These are phyloP conservation scores for Silene conica DNA, from an alignment of 148 eudicot species.

Conservation along the genomic window DNA sequence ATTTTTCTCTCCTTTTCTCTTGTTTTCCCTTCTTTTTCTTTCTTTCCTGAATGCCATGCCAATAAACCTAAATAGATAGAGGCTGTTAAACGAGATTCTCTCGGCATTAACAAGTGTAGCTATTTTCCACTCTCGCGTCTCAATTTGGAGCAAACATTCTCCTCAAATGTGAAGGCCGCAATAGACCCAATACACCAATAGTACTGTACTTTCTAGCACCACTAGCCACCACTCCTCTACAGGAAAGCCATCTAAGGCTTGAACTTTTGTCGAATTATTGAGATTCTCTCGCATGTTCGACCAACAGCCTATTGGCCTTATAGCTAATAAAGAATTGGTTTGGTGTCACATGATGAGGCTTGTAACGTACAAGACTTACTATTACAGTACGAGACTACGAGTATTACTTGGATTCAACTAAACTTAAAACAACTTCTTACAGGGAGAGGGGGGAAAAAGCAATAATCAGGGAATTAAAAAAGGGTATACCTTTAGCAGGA, in stretches of 20 bases:
- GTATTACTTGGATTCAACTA: neutral
- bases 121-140: neutral
- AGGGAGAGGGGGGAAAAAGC: neutral
- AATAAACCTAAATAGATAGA: too few species aligned
- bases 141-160: neutral
- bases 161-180: neutral
- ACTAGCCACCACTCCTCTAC: neutral
- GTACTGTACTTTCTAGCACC: neutral
- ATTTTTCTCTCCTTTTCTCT: neutral
- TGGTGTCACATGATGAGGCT: too few species aligned
- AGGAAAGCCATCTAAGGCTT: too few species aligned
- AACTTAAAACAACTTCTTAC: neutral
- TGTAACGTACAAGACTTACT: too few species aligned
- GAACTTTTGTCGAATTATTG: too few species aligned
- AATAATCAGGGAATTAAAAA: neutral
- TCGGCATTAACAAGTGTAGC: too few species aligned
- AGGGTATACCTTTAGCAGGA: slow-evolving; percentile 65
- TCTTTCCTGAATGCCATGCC: neutral
- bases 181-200: neutral
- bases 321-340: too few species aligned
- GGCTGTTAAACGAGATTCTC: too few species aligned
- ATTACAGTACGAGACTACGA: too few species aligned
- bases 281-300: too few species aligned
- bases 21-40: neutral
- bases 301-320: too few species aligned